phyloP scores from a whole-genome alignment of 1,284 basidiomycete species.

The Trametes polyzona region DNA sequence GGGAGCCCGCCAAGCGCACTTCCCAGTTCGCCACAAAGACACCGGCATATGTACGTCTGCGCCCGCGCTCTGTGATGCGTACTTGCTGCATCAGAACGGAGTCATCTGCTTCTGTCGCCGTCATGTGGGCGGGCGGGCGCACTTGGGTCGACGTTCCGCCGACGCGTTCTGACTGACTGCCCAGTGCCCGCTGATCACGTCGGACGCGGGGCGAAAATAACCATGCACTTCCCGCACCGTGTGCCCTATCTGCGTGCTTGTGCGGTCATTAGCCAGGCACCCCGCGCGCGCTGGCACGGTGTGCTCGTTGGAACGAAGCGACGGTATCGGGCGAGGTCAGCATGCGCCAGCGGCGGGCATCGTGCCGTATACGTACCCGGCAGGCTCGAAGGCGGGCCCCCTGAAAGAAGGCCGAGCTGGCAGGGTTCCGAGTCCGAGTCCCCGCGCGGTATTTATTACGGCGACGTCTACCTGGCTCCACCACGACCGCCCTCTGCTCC shows the following conservation, averaged over 20 bases:
- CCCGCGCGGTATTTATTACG: constrained; percentile 11
- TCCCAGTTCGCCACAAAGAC: neutral
- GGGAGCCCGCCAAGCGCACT: neutral
- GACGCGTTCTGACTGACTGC: constrained; percentile 11
- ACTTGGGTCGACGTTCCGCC: neutral
- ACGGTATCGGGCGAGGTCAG: constrained; percentile 14
- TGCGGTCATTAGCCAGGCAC: constrained; percentile 20
- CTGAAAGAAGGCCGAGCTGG: constrained; percentile 12
- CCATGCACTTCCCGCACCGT: constrained; percentile 5
- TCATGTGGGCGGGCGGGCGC: constrained; percentile 15
- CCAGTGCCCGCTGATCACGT: constrained; percentile 2
- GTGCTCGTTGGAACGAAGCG: constrained; percentile 6
- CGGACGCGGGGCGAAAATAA: constrained; percentile 12
- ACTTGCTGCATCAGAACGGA: constrained; percentile 18
- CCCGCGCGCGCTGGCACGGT: neutral
- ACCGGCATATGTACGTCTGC: neutral
- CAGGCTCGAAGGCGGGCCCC: constrained; percentile 6
- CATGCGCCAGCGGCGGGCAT: constrained; percentile 2
- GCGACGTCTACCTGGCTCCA: neutral
- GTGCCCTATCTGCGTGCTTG: constrained; percentile 5
- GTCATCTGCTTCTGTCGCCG: constrained; percentile 6
- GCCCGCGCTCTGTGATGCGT: constrained; percentile 9
- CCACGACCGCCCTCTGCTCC: constrained; percentile 5
- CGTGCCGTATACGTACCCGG: constrained; percentile 12
- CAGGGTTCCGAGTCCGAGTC: too few relatives aligned